Evolutionary conservation across 345 rosid genomes (phyloP), one percentile per base, ranked within the genome.

Genomic region (Erysimum cheiranthoides): DNA sequence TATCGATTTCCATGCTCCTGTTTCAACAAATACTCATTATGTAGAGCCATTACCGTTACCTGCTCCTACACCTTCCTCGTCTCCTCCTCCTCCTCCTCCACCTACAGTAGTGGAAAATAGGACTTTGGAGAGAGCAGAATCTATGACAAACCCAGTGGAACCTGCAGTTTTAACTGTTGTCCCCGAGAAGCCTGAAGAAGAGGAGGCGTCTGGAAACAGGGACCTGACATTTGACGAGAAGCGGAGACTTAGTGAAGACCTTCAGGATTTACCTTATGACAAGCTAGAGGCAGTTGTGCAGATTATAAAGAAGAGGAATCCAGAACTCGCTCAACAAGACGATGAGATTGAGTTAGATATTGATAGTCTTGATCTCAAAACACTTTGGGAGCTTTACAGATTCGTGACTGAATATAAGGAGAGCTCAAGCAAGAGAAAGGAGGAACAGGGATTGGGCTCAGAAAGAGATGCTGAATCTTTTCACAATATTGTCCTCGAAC

Each of bases 271-370:
- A 83, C 93, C 99, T 63, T 88, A 90, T 1, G 97, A 92, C 38
- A 84, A 88, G 81, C 71, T 95, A 61, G 97, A 88, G 43, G 73
- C 73, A 10, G 82, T 90, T 56, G 96, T 95, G 52, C 91, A 88
- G 82, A 95, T 92, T 71, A 90, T 95, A 68, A 95, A 82, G 84
- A 89, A 85, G 81, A 85, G 90, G 61, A 95, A 85, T 61, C 86
- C 89, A 27, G 87, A 81, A 21, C 88, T 92, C 43, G 81, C 80
- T 56, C 90, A 85, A 73, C 85, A 89, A 72, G 96, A 92, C 16
- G 96, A 90, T 80, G 99, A 92, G 83, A 87, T 95, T 80, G 99
- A 92, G 79, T 80, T 95, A 38, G 99, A 95, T 67, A 89, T 95
- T 61, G 97, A 90, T 60, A 81, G 80, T 80, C 87, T 95, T 71